Percentiles rank a stretch among this genome's conserved stretches.
Evolutionary conservation across 2,329 filamentous ascomycete genomes (phyloP).

Genomic region (Phialophora macrospora): DNA sequence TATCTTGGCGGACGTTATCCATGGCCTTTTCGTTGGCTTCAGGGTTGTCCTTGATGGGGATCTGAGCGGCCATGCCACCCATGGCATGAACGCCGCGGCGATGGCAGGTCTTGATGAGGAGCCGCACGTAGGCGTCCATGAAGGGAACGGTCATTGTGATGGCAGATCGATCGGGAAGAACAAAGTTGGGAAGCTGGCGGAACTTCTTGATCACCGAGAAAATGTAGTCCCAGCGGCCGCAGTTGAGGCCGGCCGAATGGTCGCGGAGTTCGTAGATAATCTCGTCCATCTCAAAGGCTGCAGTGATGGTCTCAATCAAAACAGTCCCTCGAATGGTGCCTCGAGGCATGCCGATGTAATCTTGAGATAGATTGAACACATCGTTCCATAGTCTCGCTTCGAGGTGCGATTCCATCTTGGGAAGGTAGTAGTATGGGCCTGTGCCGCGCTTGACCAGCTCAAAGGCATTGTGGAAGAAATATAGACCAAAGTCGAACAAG

Average conservation of each 20-base stretch:
- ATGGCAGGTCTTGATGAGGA: conserved; percentile 98
- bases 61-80: conserved; percentile 98
- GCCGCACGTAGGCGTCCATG: conserved; percentile 96
- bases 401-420: conserved; percentile 97
- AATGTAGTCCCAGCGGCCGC: conserved; percentile 99
- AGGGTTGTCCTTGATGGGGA: conserved; percentile 95
- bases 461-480: conserved; percentile 97
- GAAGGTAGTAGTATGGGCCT: conserved; percentile 96
- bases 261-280: conserved; percentile 99
- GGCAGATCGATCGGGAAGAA: conserved; percentile 85
- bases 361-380: conserved; percentile 92
- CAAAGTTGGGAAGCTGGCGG: conserved; percentile 89
- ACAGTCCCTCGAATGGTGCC: conserved; percentile 95
- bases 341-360: conserved; percentile 84
- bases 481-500: conserved; percentile 96
- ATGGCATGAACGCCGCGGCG: conserved; percentile 96
- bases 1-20: conserved; percentile 90
- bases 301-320: conserved; percentile 95
- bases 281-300: conserved; percentile 99
- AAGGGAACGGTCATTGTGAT: conserved; percentile 99
- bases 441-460: conserved; percentile 82
- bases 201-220: conserved; percentile 99
- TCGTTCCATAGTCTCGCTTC: conserved; percentile 99
- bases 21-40: conserved; percentile 92
- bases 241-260: conserved; percentile 95